Base-by-base conservation (phyloP, 306 rosid genomes). In the Begonia loranthoides region DNA sequence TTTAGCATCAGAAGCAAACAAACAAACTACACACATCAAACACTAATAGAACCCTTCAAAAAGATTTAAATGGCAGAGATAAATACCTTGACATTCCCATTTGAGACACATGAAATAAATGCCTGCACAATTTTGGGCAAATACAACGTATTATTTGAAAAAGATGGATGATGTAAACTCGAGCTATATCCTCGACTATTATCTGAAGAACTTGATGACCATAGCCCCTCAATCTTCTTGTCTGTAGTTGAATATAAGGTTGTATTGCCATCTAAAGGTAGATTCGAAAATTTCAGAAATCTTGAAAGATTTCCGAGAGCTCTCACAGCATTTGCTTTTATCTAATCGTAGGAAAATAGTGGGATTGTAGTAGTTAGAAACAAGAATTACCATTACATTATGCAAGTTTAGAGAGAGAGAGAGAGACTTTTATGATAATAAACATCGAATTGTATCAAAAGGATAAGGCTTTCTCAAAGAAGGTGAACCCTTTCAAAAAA, bases 241-340 rank as follows among this genome's bases (percentile, higher is more conserved):
- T 39, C 51, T 49, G 45, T 44, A 40, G 16, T 50, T 38, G 2
- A 13, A 57, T 51, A 45, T 66, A 62, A 50, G 61, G 51, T 60
- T 16, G 34, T 58, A 56, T 56, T 50, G 63, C 61, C 68, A 61
- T 49, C 45, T 55, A 67, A 69, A 50, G 83, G 45, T 55, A 13
- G 45, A 51, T 55, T 45, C 49, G 76, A 48, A 60, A 72, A 86
- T 62, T 63, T 80, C 52, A 85, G 57, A 75, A 77, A 80, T 69
- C 89, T 81, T 61, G 99, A 76, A 66, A 86, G 85, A 75, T 80
- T 85, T 67, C 99, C 99, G 47, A 90, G 92, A 62, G 99, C 99
- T 78, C 99, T 74, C 57, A 86, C 99, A 56, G 94, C 99, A 78
- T 90, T 90, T 74, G 99, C 80, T 78, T 86, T 90, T 63, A 90